Evolutionary conservation across 2,329 filamentous ascomycete species (phyloP).

Genomic region (Neoascochyta sp.): DNA sequence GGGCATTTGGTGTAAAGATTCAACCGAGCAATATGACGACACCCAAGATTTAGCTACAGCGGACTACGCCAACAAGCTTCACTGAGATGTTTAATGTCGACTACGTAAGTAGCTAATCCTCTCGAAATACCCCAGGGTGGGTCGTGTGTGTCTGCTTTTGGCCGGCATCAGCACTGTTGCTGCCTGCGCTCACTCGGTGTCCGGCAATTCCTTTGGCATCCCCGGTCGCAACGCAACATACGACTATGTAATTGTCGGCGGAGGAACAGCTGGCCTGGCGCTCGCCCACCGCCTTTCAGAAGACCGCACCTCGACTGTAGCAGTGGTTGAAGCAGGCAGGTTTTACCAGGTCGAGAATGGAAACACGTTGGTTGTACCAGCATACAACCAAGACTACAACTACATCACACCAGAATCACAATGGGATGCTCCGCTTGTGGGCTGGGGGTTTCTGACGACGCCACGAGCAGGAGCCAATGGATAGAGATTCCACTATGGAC

Average conservation of each 20-base stretch:
- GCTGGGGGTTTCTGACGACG: slow-evolving; percentile 29
- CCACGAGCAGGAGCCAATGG: slow-evolving; percentile 21
- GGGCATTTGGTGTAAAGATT: too few species aligned
- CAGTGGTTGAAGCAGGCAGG: slow-evolving; percentile 21
- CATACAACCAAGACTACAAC: background rate
- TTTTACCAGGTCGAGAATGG: slow-evolving; percentile 18
- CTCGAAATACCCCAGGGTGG: too few species aligned
- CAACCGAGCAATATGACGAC: too few species aligned
- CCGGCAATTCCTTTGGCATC: slow-evolving; percentile 14
- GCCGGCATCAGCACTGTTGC: too few species aligned
- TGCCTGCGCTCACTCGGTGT: too few species aligned
- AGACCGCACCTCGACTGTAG: slow-evolving; percentile 9
- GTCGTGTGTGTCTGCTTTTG: too few species aligned
- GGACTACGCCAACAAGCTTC: too few species aligned
- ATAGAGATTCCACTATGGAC: slow-evolving; percentile 21
- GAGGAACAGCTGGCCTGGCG: slow-evolving; percentile 11
- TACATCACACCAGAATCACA: background rate
- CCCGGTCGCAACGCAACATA: slow-evolving; percentile 19
- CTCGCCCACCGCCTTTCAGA: slow-evolving; percentile 13
- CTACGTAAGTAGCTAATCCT: too few species aligned
- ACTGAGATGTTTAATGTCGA: too few species aligned
- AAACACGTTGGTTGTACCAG: background rate
- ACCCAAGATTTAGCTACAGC: too few species aligned
- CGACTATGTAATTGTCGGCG: slow-evolving; percentile 26
- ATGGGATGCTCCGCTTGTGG: slow-evolving; percentile 12